phyloP scores from a whole-genome alignment of 305 asterid genomes.

The Rubia peregrina region DNA sequence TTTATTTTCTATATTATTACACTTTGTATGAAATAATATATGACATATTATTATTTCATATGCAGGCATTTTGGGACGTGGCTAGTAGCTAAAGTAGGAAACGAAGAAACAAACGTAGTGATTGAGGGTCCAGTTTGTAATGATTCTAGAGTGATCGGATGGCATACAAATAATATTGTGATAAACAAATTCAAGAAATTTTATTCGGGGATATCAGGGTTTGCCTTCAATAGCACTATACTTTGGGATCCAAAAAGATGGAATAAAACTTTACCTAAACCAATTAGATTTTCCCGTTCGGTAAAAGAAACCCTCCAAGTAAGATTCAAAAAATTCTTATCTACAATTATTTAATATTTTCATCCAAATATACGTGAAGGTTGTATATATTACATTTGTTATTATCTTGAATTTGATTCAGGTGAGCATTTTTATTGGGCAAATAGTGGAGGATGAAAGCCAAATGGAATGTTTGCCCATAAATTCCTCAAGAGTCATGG shows the following conservation, averaged over 20 bases:
- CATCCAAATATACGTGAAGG: background rate
- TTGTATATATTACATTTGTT: background rate
- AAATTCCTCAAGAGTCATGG: constrained; percentile 43
- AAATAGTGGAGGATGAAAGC: constrained; percentile 75
- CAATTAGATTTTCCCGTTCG: constrained; percentile 48
- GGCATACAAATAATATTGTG: constrained; percentile 41
- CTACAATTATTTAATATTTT: background rate
- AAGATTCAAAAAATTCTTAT: constrained; percentile 22
- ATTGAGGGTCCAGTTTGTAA: constrained; percentile 77
- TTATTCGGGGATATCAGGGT: constrained; percentile 55
- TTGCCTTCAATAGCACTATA: constrained; percentile 75
- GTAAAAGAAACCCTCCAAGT: constrained; percentile 49
- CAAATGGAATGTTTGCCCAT: constrained; percentile 72
- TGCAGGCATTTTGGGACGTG: constrained; percentile 76
- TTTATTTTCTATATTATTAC: too few species aligned
- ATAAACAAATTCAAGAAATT: constrained; percentile 37
- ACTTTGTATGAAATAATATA: background rate
- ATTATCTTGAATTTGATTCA: constrained; percentile 23
- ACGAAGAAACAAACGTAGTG: constrained; percentile 25
- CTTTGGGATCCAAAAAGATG: constrained; percentile 76
- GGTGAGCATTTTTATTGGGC: constrained; percentile 63
- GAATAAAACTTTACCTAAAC: constrained; percentile 53
- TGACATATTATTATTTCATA: constrained; percentile 9
- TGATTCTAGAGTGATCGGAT: constrained; percentile 58
- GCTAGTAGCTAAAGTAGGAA: constrained; percentile 49